Conservation (phyloP, 2,329 filamentous ascomycete species). For the Colletotrichum aenigma region DNA sequence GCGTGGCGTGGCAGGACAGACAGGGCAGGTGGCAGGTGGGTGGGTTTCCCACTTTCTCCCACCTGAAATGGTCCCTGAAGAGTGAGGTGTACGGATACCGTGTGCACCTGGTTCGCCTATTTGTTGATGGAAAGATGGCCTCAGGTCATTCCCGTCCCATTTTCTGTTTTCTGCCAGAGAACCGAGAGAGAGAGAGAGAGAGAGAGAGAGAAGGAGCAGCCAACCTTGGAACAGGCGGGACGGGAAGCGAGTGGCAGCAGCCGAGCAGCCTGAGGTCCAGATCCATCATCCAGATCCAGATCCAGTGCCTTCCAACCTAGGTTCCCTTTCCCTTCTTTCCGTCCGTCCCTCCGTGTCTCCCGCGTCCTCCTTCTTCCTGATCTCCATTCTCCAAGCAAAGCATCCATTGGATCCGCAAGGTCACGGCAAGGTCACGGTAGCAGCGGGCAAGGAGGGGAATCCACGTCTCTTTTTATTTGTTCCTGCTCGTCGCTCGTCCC, state of each 20-base stretch:
- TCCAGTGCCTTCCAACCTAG: neutral
- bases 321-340: neutral
- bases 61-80: neutral
- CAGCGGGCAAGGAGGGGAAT: neutral
- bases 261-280: neutral
- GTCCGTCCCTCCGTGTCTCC: neutral
- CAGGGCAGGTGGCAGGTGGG: neutral
- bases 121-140: neutral
- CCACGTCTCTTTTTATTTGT: neutral
- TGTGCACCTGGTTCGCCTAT: neutral
- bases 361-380: neutral
- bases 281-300: neutral
- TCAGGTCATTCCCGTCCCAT: neutral
- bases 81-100: too few species aligned
- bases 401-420: neutral
- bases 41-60: neutral
- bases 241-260: too few species aligned
- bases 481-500: neutral
- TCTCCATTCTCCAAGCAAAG: neutral
- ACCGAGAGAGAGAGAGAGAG: neutral
- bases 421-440: neutral
- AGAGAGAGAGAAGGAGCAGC: neutral
- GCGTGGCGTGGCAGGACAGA: neutral
- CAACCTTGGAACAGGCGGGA: neutral
- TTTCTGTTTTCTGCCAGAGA: neutral